A percentile compares a stretch with the other conserved stretches of the same genome.
phyloP scores from a whole-genome alignment of 129 eudicot genomes.

The Artemisia annua region DNA sequence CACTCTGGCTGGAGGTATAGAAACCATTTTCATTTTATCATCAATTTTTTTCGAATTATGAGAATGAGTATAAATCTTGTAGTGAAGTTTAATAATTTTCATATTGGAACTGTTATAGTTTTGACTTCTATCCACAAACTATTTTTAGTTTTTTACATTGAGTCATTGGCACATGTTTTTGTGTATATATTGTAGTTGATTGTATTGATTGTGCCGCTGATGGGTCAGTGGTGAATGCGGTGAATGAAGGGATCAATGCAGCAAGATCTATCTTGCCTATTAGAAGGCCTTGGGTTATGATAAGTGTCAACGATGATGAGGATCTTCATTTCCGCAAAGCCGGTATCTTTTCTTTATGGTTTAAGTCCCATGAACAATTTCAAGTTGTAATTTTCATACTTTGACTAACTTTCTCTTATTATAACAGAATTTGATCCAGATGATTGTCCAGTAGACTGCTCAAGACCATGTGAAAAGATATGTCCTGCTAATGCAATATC shows the following conservation, averaged over 20 bases:
- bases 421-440: constrained; percentile 80
- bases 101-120: not conserved
- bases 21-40: not conserved
- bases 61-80: not conserved
- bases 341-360: constrained; percentile 39
- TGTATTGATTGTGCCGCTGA: constrained; percentile 99
- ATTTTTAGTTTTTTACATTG: constrained; percentile 6
- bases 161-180: constrained; percentile 3
- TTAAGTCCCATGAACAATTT: not conserved
- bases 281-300: constrained; percentile 96
- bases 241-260: constrained; percentile 81
- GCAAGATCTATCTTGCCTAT: constrained; percentile 65
- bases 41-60: not conserved
- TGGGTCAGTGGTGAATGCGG: constrained; percentile 84
- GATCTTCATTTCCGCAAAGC: constrained; percentile 99
- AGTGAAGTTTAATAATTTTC: not conserved
- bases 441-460: constrained; percentile 83
- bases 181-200: constrained; percentile 52
- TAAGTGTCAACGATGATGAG: constrained; percentile 93
- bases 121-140: not conserved
- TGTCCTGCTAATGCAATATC: constrained; percentile 92
- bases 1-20: constrained; percentile 92
- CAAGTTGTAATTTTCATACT: not conserved
- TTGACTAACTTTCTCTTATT: constrained; percentile 19
- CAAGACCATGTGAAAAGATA: constrained; percentile 81